phyloP scores from a whole-genome alignment of 441 rosid genomes.

The Arabidopsis lyrata region DNA sequence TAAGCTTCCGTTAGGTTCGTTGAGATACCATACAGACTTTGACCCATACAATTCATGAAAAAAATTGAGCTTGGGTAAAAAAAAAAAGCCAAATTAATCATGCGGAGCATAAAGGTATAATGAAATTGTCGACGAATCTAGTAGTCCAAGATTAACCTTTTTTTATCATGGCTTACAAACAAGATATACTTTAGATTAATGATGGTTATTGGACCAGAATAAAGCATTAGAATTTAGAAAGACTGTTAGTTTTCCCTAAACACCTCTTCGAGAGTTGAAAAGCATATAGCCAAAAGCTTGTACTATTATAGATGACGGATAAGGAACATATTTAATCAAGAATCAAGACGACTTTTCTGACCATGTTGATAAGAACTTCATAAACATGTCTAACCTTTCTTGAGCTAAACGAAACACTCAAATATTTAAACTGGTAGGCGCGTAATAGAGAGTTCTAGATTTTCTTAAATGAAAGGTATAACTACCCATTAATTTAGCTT shows the following conservation, averaged over 20 bases:
- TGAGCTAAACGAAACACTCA: not conserved
- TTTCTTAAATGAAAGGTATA: too few species aligned
- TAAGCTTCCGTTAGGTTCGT: not conserved
- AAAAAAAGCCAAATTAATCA: not conserved
- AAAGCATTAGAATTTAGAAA: not conserved
- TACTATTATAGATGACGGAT: too few species aligned
- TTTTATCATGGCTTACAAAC: not conserved
- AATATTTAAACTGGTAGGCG: too few species aligned
- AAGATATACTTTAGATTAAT: not conserved
- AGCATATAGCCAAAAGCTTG: not conserved
- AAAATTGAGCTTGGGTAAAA: not conserved
- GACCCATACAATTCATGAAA: not conserved
- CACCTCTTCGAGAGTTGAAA: not conserved
- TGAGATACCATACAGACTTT: not conserved
- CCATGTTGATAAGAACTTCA: not conserved
- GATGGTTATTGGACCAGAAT: not conserved
- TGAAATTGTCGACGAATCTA: not conserved
- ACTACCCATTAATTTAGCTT: too few species aligned
- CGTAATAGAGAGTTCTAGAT: not conserved
- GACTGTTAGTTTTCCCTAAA: not conserved
- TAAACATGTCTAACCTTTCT: too few species aligned
- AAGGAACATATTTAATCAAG: not conserved
- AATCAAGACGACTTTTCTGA: not conserved
- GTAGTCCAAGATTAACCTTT: not conserved
- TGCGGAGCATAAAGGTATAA: not conserved